Conservation (phyloP, 2,329 filamentous ascomycete species). For the Aspergillus melleus region DNA sequence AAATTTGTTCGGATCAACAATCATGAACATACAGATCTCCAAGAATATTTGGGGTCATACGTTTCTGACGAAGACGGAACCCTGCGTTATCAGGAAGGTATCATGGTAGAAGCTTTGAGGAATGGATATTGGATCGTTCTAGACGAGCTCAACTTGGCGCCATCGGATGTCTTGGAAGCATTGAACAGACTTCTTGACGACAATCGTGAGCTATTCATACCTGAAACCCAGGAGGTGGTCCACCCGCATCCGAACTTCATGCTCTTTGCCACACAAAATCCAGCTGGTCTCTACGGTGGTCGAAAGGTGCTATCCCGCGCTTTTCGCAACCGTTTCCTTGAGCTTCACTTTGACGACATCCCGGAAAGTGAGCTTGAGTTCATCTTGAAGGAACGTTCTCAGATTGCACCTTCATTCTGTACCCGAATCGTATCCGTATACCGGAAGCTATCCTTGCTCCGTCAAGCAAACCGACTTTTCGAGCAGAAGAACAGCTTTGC, state of each 20-base stretch:
- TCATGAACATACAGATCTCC: constrained; percentile 96
- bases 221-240: constrained; percentile 93
- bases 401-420: constrained; percentile 89
- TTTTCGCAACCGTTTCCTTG: constrained; percentile 94
- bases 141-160: constrained; percentile 94
- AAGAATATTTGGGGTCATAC: constrained; percentile 96
- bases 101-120: constrained; percentile 87
- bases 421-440: constrained; percentile 90
- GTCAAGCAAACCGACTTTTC: constrained; percentile 88
- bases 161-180: constrained; percentile 94
- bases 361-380: constrained; percentile 90
- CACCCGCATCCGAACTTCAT: constrained; percentile 93
- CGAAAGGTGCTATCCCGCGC: constrained; percentile 90
- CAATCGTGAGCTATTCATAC: constrained; percentile 91
- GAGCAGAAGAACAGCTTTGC: constrained; percentile 98
- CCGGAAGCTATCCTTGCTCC: constrained; percentile 81
- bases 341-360: constrained; percentile 97
- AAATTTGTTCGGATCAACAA: constrained; percentile 99
- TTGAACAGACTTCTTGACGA: constrained; percentile 94
- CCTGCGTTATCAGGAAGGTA: constrained; percentile 86
- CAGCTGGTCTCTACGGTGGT: constrained; percentile 90
- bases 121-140: constrained; percentile 97
- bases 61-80: constrained; percentile 82
- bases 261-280: constrained; percentile 97
- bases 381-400: constrained; percentile 84